Percentiles rank a stretch among this genome's conserved stretches.
phyloP scores from a whole-genome alignment of 495 filamentous ascomycete genomes.

The Lophiotrema nucula region DNA sequence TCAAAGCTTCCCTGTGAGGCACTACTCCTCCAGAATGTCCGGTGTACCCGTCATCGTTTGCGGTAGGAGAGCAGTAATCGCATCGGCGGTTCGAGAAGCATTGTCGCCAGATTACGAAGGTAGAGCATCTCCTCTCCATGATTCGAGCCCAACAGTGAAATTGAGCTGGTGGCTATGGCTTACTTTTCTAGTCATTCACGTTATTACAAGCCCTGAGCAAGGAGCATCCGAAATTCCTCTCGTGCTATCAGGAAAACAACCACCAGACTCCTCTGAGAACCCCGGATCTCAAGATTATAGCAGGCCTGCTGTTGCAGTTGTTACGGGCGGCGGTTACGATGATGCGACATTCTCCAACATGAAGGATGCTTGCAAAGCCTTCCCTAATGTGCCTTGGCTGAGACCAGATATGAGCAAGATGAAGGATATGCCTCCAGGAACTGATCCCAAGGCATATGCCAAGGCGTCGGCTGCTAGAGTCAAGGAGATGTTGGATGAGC shows the following conservation, averaged over 20 bases:
- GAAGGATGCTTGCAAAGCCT: slow-evolving; percentile 29
- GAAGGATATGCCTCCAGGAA: not conserved
- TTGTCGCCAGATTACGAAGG: not conserved
- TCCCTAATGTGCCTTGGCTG: slow-evolving; percentile 40
- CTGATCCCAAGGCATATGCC: not conserved
- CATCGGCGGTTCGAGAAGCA: not conserved
- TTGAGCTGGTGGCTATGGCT: no score
- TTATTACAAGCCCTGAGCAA: not conserved
- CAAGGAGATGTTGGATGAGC: not conserved
- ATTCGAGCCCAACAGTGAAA: not conserved
- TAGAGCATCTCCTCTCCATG: not conserved
- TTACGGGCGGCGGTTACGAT: slow-evolving; percentile 39
- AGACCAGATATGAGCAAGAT: slow-evolving; percentile 36
- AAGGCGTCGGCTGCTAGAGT: not conserved
- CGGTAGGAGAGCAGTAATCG: not conserved
- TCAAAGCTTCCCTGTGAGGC: no score
- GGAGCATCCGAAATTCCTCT: slow-evolving; percentile 5
- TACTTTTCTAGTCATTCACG: slow-evolving; percentile 14
- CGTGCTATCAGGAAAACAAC: not conserved
- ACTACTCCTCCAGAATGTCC: no score
- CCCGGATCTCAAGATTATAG: slow-evolving; percentile 40
- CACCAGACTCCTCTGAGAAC: not conserved
- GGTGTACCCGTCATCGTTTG: not conserved
- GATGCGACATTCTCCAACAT: slow-evolving; percentile 36
- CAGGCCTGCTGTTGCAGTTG: slow-evolving; percentile 35